Conservation (phyloP, 2,329 filamentous ascomycete genomes). For the Sclerotinia minor region DNA sequence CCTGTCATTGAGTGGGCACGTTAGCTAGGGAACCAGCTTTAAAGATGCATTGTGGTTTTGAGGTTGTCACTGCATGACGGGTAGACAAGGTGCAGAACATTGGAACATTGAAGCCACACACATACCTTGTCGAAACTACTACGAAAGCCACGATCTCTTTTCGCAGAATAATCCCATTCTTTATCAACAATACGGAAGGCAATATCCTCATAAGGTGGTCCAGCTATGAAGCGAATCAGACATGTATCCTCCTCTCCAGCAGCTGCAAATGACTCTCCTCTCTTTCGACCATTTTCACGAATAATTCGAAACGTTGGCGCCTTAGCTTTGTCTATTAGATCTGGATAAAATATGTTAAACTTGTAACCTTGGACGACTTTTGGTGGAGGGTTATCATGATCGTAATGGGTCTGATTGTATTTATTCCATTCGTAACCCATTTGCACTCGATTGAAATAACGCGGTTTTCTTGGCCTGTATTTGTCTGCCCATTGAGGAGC, state of each 20-base stretch:
- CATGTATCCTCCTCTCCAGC: slow-evolving; percentile 97
- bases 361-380: slow-evolving; percentile 99
- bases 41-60: slow-evolving; percentile 7
- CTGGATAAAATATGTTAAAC: slow-evolving; percentile 99
- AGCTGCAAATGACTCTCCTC: slow-evolving; percentile 88
- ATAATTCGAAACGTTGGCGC: slow-evolving; percentile 96
- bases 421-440: slow-evolving; percentile 99
- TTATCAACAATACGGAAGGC: slow-evolving; percentile 97
- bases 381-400: slow-evolving; percentile 95
- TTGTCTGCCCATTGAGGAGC: slow-evolving; percentile 80
- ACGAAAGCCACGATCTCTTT: slow-evolving; percentile 89
- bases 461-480: slow-evolving; percentile 85
- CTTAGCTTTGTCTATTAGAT: slow-evolving; percentile 91
- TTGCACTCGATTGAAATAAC: slow-evolving; percentile 96
- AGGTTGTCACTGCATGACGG: slow-evolving; percentile 18
- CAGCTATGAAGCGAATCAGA: slow-evolving; percentile 91
- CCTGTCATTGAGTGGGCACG: slow-evolving; percentile 52
- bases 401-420: slow-evolving; percentile 99
- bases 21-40: slow-evolving; percentile 36
- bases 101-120: slow-evolving; percentile 29
- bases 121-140: slow-evolving; percentile 96
- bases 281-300: slow-evolving; percentile 82
- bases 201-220: slow-evolving; percentile 93
- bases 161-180: slow-evolving; percentile 98
- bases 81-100: slow-evolving; percentile 1